Conservation (phyloP, 2,329 filamentous ascomycete genomes). For the Colletotrichum somersetense region DNA sequence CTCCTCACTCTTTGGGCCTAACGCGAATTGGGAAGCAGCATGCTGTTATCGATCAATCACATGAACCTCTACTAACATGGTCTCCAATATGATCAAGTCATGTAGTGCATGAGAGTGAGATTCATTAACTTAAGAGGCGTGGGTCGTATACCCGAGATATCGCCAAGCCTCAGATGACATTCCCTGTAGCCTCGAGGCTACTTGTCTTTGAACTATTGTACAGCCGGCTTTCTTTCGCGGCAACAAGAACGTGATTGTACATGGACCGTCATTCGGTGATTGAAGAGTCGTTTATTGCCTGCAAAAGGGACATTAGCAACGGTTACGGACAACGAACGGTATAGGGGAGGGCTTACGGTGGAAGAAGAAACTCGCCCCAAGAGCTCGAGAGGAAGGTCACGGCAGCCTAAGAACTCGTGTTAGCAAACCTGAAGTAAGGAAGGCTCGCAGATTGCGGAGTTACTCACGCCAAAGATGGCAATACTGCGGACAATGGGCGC, state of each 20-base stretch:
- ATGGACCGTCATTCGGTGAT: constrained; percentile 29
- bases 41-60: background rate
- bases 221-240: constrained; percentile 37
- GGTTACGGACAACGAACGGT: background rate
- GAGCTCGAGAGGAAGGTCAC: constrained; percentile 76
- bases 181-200: constrained; percentile 32
- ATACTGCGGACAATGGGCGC: constrained; percentile 76
- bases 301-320: background rate
- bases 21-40: background rate
- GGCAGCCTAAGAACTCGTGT: constrained; percentile 61
- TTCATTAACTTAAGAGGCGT: constrained; percentile 27
- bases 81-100: background rate
- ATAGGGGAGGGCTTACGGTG: constrained; percentile 62
- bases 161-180: constrained; percentile 23
- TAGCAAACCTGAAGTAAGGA: constrained; percentile 7
- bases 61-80: background rate
- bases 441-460: background rate
- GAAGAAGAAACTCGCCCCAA: constrained; percentile 75
- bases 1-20: background rate
- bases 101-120: constrained; percentile 16
- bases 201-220: constrained; percentile 39
- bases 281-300: constrained; percentile 37
- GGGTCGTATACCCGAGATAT: constrained; percentile 16
- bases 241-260: constrained; percentile 37
- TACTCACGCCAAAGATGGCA: constrained; percentile 75